phyloP scores from a whole-genome alignment of 2,329 filamentous ascomycete species.

The Cytospora leucostoma region DNA sequence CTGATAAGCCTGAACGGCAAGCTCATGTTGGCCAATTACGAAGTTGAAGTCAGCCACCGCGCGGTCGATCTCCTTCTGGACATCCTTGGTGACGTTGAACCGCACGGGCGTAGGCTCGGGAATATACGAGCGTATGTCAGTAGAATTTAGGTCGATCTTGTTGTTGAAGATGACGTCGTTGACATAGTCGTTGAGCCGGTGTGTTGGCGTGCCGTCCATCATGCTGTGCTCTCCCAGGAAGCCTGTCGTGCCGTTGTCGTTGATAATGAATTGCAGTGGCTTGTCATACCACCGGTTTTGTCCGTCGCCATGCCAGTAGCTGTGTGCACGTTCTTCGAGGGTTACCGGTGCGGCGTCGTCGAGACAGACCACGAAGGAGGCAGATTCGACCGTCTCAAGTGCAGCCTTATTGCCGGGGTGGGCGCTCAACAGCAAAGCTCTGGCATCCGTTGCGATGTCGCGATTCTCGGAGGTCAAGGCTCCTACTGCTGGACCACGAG shows the following conservation, averaged over 20 bases:
- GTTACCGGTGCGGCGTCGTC: conserved; percentile 91
- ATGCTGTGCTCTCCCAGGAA: conserved; percentile 99
- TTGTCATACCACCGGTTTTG: conserved; percentile 98
- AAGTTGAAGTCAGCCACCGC: conserved; percentile 77
- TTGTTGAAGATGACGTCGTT: conserved; percentile 92
- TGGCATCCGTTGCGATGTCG: conserved; percentile 87
- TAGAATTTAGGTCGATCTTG: conserved; percentile 85
- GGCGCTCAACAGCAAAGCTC: conserved; percentile 73
- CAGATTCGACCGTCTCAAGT: conserved; percentile 80
- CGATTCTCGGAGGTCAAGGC: conserved; percentile 89
- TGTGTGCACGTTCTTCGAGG: conserved; percentile 89
- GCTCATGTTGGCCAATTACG: conserved; percentile 84
- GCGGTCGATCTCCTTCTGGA: conserved; percentile 75
- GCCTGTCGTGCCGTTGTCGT: conserved; percentile 95
- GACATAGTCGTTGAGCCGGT: conserved; percentile 93
- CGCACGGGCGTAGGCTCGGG: conserved; percentile 76
- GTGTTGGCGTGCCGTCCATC: conserved; percentile 99
- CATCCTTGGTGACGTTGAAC: conserved; percentile 75
- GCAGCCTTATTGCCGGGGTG: conserved; percentile 76
- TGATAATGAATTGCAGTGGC: conserved; percentile 95
- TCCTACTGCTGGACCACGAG: conserved; percentile 72
- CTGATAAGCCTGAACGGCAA: conserved; percentile 93
- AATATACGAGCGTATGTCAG: conserved; percentile 76
- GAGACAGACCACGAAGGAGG: conserved; percentile 89
- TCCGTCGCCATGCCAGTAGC: conserved; percentile 98